Conservation (phyloP, 2,329 filamentous ascomycete species). For the Fusarium globosum region DNA sequence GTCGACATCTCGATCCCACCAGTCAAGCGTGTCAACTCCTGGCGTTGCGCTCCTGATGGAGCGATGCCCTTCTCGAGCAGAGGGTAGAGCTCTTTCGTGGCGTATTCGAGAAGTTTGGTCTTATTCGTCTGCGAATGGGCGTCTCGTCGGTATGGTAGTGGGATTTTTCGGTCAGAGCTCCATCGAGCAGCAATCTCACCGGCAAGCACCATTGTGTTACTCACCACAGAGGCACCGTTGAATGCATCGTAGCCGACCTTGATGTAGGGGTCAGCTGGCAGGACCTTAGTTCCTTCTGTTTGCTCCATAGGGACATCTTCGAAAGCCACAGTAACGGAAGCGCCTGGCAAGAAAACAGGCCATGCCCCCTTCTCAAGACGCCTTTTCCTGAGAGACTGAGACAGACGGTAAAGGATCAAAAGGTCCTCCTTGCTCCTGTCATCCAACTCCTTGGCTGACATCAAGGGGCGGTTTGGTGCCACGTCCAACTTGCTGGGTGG, state of each 20-base stretch:
- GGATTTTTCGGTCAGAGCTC: slow-evolving; percentile 67
- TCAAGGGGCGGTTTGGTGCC: slow-evolving; percentile 56
- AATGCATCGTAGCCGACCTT: slow-evolving; percentile 48
- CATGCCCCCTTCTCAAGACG: slow-evolving; percentile 62
- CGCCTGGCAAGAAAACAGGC: slow-evolving; percentile 58
- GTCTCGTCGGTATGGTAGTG: slow-evolving; percentile 68
- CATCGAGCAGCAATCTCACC: slow-evolving; percentile 71
- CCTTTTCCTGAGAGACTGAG: slow-evolving; percentile 55
- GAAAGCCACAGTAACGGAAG: slow-evolving; percentile 58
- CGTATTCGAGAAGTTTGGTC: slow-evolving; percentile 51
- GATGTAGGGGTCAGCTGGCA: slow-evolving; percentile 64
- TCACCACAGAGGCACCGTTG: slow-evolving; percentile 50
- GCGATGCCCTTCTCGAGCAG: slow-evolving; percentile 47
- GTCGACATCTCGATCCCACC: slow-evolving; percentile 65
- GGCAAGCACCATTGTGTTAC: slow-evolving; percentile 68
- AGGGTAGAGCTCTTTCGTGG: slow-evolving; percentile 51
- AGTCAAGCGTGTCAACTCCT: slow-evolving; percentile 47
- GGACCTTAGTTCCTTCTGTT: slow-evolving; percentile 30
- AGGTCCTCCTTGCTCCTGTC: slow-evolving; percentile 59
- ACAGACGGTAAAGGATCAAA: slow-evolving; percentile 59
- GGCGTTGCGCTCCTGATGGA: slow-evolving; percentile 48
- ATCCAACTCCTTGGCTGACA: slow-evolving; percentile 55
- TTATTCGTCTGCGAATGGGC: slow-evolving; percentile 53
- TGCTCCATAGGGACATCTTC: slow-evolving; percentile 44
- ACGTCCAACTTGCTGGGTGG: slow-evolving; percentile 24